Base-by-base conservation (phyloP, 2,329 filamentous ascomycete species). In the Pseudogymnoascus sp. region DNA sequence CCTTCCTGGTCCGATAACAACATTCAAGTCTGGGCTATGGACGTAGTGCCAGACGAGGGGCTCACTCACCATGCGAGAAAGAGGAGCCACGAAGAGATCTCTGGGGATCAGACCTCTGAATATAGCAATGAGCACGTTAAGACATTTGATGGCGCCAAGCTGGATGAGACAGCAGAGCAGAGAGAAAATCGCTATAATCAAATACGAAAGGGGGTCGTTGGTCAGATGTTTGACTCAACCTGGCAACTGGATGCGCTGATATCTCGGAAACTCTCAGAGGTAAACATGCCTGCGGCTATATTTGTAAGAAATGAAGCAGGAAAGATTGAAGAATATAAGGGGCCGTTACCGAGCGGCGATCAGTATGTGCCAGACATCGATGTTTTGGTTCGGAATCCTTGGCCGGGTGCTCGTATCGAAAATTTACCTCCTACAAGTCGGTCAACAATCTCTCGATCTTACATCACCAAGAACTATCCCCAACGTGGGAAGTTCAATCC, bases 21-120 rank as follows among this genome's bases (percentile, higher is more conserved):
- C 66, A 85, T 97, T 63, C 86, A 87, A 64, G 89, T 97, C 1
- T 98, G 93, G 93, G 88, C 91, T 53, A 81, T 98, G 71, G 84
- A 89, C 0, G 75, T 90, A 46, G 69, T 73, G 16, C 65, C 62
- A 11, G 63, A 66, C 6, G 63, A 61, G 50, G 65, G 70, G 5
- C 70, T 71, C 28, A 75, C 73, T 60, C 22, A 26, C 4, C 12
- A 31, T 41, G 70, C 73, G 19, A 77, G 78, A 63, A 82, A 81
- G 68, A 72, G 80, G 62, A 82, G 75, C 62, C 72, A 78, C 66
- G 80, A 82, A 28, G 82, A 85, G 63, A 81, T 81, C 38, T 69
- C 68, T 8, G 66, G 72, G 24, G 62, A 62, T 40, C n/a, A 53
- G 6, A 19, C 65, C 1, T 53, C 46, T 33, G 50, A 56, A 33